Evolutionary conservation across 1,139 yeast genomes (phyloP).

Genomic region (Groenewaldozyma auringiensis): DNA sequence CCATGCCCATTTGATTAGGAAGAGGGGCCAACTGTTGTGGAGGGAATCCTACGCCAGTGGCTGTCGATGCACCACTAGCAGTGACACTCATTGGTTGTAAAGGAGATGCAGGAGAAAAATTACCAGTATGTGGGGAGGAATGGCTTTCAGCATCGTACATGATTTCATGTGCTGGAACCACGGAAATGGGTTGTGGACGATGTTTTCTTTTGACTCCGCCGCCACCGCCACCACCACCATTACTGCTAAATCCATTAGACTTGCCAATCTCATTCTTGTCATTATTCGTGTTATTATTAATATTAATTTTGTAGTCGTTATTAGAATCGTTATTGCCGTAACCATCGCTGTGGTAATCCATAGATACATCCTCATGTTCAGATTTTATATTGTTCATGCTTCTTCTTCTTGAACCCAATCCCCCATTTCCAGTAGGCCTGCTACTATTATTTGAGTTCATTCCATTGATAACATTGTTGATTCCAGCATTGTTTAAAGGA

Average conservation of each 20-base stretch:
- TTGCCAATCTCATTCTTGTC: background rate
- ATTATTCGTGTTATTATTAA: background rate
- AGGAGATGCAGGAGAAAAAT: conserved; percentile 15
- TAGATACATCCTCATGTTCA: background rate
- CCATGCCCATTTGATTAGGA: background rate
- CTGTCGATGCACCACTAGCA: background rate
- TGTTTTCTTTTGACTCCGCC: conserved; percentile 8
- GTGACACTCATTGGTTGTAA: conserved; percentile 2
- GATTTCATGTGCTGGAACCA: conserved; percentile 9
- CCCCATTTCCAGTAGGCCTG: no score
- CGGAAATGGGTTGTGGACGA: conserved; percentile 15
- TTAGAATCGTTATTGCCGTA: background rate
- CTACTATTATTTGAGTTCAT: background rate
- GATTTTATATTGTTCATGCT: background rate
- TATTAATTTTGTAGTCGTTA: background rate
- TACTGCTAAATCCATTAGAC: no score
- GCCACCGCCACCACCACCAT: background rate
- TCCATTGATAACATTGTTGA: background rate
- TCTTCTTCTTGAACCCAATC: background rate
- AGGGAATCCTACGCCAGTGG: background rate
- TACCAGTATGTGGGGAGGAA: conserved; percentile 7
- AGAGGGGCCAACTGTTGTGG: no score
- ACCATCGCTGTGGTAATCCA: background rate
- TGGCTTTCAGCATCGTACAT: conserved; percentile 1
- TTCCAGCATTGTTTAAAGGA: conserved; percentile 30